Percentiles rank a stretch among this genome's conserved stretches.
phyloP scores from a whole-genome alignment of 2,329 filamentous ascomycete species.

The Colletotrichum siamense region DNA sequence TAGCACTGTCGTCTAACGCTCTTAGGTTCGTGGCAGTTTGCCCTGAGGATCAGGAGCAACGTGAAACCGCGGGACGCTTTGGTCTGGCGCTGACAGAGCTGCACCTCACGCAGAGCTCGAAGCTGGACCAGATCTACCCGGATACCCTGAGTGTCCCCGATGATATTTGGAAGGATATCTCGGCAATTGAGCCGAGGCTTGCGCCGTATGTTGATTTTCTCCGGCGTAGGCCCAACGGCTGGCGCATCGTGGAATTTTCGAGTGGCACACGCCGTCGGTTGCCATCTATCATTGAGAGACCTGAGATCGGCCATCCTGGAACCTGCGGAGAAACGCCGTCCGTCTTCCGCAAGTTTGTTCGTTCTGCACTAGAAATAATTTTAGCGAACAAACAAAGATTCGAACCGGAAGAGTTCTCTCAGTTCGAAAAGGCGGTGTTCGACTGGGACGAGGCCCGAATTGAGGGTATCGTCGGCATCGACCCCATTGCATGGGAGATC shows the following conservation, averaged over 20 bases:
- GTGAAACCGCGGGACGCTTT: too few relatives aligned
- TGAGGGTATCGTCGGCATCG: not conserved
- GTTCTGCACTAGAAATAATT: not conserved
- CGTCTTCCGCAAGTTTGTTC: not conserved
- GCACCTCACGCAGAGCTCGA: too few relatives aligned
- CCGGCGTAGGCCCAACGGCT: not conserved
- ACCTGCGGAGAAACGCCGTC: not conserved
- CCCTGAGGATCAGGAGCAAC: not conserved
- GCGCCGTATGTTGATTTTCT: not conserved
- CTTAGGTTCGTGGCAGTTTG: not conserved
- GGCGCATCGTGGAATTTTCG: not conserved
- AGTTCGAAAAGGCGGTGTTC: not conserved
- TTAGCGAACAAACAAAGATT: not conserved
- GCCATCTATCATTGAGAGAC: not conserved
- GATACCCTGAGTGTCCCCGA: not conserved
- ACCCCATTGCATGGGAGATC: not conserved
- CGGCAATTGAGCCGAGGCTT: not conserved
- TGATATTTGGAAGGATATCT: not conserved
- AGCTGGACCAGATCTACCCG: not conserved
- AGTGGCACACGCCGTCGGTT: accelerated
- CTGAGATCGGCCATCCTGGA: not conserved
- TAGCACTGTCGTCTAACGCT: not conserved
- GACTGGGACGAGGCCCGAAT: too few relatives aligned
- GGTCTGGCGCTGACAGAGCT: not conserved
- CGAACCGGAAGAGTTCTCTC: not conserved